Percentiles rank a stretch among this genome's conserved stretches.
Conservation (phyloP, 108 stramenopile genomes). For the Discostella pseudostelligera region DNA sequence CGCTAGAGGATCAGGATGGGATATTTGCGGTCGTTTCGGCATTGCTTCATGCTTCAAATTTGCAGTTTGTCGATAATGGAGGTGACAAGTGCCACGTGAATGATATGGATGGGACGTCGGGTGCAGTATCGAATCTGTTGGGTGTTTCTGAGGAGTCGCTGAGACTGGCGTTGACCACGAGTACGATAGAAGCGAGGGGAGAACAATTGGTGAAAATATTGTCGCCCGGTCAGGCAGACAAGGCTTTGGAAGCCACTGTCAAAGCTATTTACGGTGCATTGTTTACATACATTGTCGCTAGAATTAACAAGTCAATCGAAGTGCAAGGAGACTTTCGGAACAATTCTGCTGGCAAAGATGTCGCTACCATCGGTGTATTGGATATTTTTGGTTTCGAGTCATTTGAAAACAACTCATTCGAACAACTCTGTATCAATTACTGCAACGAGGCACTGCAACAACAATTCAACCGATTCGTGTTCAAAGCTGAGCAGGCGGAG, state of each 20-base stretch:
- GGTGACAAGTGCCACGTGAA: slow-evolving; percentile 44
- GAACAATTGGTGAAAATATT: slow-evolving; percentile 79
- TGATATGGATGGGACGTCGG: slow-evolving; percentile 48
- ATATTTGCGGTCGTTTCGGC: slow-evolving; percentile 63
- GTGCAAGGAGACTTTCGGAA: slow-evolving; percentile 30
- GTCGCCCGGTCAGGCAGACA: slow-evolving; percentile 57
- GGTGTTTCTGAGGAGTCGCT: slow-evolving; percentile 71
- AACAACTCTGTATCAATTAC: slow-evolving; percentile 98
- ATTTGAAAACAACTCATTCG: slow-evolving; percentile 90
- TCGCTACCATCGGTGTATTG: slow-evolving; percentile 90
- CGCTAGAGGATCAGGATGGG: slow-evolving; percentile 44
- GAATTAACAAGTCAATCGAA: slow-evolving; percentile 87
- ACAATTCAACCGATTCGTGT: slow-evolving; percentile 90
- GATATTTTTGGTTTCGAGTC: slow-evolving; percentile 99
- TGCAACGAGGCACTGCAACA: slow-evolving; percentile 93
- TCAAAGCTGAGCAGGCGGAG: slow-evolving; percentile 86
- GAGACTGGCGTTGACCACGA: slow-evolving; percentile 60
- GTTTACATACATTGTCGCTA: slow-evolving; percentile 86
- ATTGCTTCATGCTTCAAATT: slow-evolving; percentile 72
- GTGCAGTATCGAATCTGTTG: slow-evolving; percentile 53
- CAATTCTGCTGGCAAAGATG: slow-evolving; percentile 30
- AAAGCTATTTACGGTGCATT: slow-evolving; percentile 91
- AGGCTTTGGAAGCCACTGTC: slow-evolving; percentile 88
- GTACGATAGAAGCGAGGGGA: slow-evolving; percentile 73
- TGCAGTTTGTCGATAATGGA: slow-evolving; percentile 45